A percentile compares a stretch with the other conserved stretches of the same genome.
These are phyloP conservation scores for Strobilomyces dryophilus DNA, from an alignment of 768 basidiomycete genomes.

Conservation along the genomic window DNA sequence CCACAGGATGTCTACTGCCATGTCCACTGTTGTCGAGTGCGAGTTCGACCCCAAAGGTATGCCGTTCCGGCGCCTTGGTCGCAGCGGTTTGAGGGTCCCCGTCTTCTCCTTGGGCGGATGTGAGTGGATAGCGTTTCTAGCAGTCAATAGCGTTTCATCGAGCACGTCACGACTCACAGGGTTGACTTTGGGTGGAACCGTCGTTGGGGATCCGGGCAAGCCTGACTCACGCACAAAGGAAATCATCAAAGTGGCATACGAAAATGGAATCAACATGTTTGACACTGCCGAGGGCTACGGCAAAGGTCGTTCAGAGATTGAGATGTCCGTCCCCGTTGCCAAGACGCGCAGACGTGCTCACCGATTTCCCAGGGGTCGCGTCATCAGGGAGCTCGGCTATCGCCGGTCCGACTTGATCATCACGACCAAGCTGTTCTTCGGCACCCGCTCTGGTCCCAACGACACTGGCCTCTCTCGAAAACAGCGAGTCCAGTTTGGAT, in stretches of 20 bases:
- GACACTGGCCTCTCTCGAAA: conserved; percentile 34
- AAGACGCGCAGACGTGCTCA: background rate
- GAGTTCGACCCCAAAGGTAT: conserved; percentile 38
- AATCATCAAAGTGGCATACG: conserved; percentile 50
- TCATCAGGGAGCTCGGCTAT: conserved; percentile 50
- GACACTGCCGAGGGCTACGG: conserved; percentile 45
- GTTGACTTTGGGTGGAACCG: conserved; percentile 46
- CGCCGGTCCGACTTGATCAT: conserved; percentile 48
- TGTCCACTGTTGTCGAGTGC: conserved; percentile 25
- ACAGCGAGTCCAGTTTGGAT: conserved; percentile 18
- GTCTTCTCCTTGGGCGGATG: conserved; percentile 52
- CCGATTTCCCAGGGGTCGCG: conserved; percentile 38
- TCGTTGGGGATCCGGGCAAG: conserved; percentile 51
- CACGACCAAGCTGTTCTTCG: conserved; percentile 58
- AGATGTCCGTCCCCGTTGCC: conserved; percentile 36
- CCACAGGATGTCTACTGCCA: conserved; percentile 1
- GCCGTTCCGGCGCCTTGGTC: conserved; percentile 41
- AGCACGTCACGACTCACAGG: conserved; percentile 14
- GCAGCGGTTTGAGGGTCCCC: conserved; percentile 46
- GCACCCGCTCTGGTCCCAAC: conserved; percentile 45
- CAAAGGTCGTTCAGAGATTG: conserved; percentile 46
- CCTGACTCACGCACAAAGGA: conserved; percentile 31
- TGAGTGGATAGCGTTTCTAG: conserved; percentile 12
- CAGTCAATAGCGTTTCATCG: background rate
- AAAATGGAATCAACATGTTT: conserved; percentile 49